A percentile compares a stretch with the other conserved stretches of the same genome.
These are phyloP conservation scores for Euphorbia schlechtendalii DNA, from an alignment of 441 rosid genomes.

Conservation along the genomic window DNA sequence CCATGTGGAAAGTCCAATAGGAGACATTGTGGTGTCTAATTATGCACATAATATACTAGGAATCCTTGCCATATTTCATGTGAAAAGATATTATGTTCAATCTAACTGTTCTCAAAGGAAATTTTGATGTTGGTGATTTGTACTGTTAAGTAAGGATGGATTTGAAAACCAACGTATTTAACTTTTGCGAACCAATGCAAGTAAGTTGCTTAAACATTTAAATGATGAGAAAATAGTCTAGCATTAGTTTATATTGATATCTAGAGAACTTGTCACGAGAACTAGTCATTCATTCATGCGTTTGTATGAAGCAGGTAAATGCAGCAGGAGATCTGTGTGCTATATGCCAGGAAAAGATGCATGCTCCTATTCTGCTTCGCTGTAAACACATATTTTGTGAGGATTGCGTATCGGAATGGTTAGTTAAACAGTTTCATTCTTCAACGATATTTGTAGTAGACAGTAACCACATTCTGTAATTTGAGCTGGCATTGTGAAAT, in stretches of 20 bases:
- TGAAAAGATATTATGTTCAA: too few relatives aligned
- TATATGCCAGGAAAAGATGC: conserved; percentile 82
- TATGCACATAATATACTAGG: background rate
- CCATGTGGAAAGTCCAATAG: background rate
- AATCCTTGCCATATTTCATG: too few relatives aligned
- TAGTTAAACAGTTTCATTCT: conserved; percentile 18
- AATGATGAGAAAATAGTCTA: too few relatives aligned
- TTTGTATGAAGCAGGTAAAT: conserved; percentile 41
- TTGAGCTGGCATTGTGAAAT: background rate
- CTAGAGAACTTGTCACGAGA: too few relatives aligned
- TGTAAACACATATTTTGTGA: conserved; percentile 76
- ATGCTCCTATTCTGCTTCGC: conserved; percentile 57
- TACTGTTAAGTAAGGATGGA: too few relatives aligned
- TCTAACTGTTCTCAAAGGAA: too few relatives aligned
- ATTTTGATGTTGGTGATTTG: too few relatives aligned
- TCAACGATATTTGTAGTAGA: background rate
- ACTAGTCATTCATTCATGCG: background rate
- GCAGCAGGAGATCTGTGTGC: conserved; percentile 72
- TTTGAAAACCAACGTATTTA: too few relatives aligned
- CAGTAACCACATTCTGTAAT: background rate
- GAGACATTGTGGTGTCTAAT: background rate
- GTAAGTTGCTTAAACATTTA: too few relatives aligned
- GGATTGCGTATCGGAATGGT: conserved; percentile 81
- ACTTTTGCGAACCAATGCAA: too few relatives aligned
- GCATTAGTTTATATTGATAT: too few relatives aligned